Evolutionary conservation across 116 monocot species (phyloP).

Genomic region (Cymodocea nodosa): DNA sequence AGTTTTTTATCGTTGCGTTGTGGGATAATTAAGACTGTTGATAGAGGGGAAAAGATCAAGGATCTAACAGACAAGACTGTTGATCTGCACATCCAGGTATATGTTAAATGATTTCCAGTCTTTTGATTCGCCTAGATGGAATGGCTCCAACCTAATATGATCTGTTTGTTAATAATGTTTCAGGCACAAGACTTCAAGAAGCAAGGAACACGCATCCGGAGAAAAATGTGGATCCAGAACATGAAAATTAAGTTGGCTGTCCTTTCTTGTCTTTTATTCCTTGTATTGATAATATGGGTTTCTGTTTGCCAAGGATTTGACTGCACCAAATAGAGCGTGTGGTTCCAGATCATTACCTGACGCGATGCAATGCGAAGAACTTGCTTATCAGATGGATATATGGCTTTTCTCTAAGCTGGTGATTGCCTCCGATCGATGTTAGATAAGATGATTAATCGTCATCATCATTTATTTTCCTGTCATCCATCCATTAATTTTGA

Average conservation of each 20-base stretch:
- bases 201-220: conserved; percentile 58
- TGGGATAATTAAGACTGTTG: conserved; percentile 33
- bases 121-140: background rate
- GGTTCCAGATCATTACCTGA: background rate
- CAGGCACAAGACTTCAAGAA: conserved; percentile 96
- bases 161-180: background rate
- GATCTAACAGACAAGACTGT: conserved; percentile 68
- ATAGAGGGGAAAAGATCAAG: conserved; percentile 72
- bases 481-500: too few relatives aligned
- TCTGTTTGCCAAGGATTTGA: conserved; percentile 87
- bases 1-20: too few relatives aligned
- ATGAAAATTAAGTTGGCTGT: conserved; percentile 84
- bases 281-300: conserved; percentile 80
- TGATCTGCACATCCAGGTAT: conserved; percentile 63
- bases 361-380: background rate
- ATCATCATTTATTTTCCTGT: too few relatives aligned
- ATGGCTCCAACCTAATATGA: background rate
- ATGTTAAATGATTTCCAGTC: background rate
- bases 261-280: conserved; percentile 52
- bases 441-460: too few relatives aligned
- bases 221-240: conserved; percentile 84
- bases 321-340: conserved; percentile 47
- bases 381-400: background rate
- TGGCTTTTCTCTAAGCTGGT: too few relatives aligned
- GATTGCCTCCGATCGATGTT: too few relatives aligned